phyloP scores from a whole-genome alignment of 768 basidiomycete species.

The Sarcodon sp. region DNA sequence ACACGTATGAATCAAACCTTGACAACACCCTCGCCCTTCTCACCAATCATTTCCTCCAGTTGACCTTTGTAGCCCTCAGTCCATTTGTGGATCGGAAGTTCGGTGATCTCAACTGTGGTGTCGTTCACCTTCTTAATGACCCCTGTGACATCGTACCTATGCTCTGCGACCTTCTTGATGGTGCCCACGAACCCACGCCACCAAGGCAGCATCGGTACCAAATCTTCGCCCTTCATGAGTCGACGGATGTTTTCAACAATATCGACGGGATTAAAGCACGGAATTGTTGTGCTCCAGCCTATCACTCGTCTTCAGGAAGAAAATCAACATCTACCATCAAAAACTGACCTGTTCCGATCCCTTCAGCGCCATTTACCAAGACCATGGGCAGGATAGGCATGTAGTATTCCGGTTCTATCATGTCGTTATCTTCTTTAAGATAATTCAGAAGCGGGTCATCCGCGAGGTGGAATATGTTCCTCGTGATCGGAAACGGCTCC shows the following conservation, averaged over 20 bases:
- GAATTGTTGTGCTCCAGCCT: constrained; percentile 95
- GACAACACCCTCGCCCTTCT: constrained; percentile 70
- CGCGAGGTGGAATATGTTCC: constrained; percentile 64
- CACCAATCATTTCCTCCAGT: constrained; percentile 78
- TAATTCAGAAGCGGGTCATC: constrained; percentile 82
- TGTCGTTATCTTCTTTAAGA: constrained; percentile 72
- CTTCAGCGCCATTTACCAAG: constrained; percentile 89
- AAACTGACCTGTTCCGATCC: constrained; percentile 84
- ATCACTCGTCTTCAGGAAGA: background rate
- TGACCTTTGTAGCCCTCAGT: constrained; percentile 88
- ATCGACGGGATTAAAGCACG: constrained; percentile 85
- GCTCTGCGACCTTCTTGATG: constrained; percentile 68
- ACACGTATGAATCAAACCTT: constrained; percentile 39
- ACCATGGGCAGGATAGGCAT: constrained; percentile 83
- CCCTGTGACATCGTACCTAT: constrained; percentile 80
- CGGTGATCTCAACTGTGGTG: constrained; percentile 89
- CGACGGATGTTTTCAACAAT: constrained; percentile 81
- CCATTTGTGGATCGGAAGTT: constrained; percentile 93
- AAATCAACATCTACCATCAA: background rate
- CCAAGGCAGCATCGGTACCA: constrained; percentile 88
- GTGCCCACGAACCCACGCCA: constrained; percentile 92
- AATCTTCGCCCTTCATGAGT: constrained; percentile 75
- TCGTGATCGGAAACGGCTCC: constrained; percentile 56
- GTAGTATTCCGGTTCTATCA: constrained; percentile 92
- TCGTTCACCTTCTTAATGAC: constrained; percentile 65